A percentile compares a stretch with the other conserved stretches of the same genome.
Conservation (phyloP, 2,329 filamentous ascomycete genomes). For the Ophiocordyceps camponoti-floridani region DNA sequence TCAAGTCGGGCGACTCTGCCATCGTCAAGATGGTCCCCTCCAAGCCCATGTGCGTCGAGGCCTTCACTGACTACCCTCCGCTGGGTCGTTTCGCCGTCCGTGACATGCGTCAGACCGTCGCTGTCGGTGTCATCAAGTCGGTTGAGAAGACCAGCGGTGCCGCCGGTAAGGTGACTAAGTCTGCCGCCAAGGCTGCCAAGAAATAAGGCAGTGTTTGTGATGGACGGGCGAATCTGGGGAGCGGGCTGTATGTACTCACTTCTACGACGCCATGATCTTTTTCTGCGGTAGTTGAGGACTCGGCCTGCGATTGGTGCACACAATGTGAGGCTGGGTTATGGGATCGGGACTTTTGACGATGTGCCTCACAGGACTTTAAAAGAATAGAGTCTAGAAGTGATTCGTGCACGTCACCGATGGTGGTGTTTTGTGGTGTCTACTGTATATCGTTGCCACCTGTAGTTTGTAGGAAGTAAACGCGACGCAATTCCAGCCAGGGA, state of each 20-base stretch:
- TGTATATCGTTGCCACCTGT: neutral
- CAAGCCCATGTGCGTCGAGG: constrained; percentile 99
- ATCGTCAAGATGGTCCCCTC: constrained; percentile 99
- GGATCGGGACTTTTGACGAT: constrained; percentile 1
- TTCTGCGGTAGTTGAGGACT: constrained; percentile 25
- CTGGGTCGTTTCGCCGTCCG: constrained; percentile 99
- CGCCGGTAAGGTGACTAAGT: constrained; percentile 52
- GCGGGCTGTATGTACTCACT: constrained; percentile 17
- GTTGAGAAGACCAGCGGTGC: constrained; percentile 46
- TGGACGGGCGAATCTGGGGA: constrained; percentile 8
- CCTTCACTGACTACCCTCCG: constrained; percentile 98
- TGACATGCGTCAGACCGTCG: constrained; percentile 88
- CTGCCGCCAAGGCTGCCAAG: constrained; percentile 56
- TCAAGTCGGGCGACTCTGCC: constrained; percentile 99
- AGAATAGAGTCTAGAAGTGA: constrained; percentile 30
- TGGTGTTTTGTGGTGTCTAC: neutral
- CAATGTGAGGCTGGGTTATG: constrained; percentile 24
- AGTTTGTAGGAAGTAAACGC: neutral
- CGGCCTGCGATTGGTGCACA: constrained; percentile 20
- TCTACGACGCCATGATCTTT: constrained; percentile 26
- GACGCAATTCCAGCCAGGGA: too few species aligned
- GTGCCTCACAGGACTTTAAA: constrained; percentile 4
- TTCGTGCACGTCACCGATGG: constrained; percentile 8
- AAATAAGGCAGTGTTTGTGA: constrained; percentile 35
- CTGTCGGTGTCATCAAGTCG: constrained; percentile 88